These are phyloP conservation scores for Botrytis porri DNA, from an alignment of 2,329 filamentous ascomycete genomes.

Conservation along the genomic window DNA sequence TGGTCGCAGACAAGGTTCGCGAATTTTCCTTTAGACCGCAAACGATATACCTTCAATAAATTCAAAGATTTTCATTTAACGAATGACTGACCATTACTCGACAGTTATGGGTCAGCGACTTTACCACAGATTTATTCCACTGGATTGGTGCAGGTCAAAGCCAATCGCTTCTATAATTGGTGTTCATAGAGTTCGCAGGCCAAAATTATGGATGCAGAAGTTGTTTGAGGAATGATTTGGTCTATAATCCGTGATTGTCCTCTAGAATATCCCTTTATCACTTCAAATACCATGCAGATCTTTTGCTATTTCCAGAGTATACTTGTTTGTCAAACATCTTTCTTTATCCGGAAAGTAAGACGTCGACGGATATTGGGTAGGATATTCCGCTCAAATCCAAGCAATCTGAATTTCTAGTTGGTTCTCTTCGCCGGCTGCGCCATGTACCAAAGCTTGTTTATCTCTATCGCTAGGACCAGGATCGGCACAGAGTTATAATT, in stretches of 20 bases:
- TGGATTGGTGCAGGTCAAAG: not conserved
- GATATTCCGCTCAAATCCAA: no score
- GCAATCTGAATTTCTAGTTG: not conserved
- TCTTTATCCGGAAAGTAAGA: not conserved
- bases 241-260: not conserved
- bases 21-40: no score
- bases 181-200: not conserved
- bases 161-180: not conserved
- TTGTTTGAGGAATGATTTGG: no score
- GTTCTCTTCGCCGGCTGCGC: accelerated
- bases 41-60: no score
- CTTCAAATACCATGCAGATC: not conserved
- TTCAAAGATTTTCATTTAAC: no score
- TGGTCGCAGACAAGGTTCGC: not conserved
- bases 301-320: not conserved
- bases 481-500: no score
- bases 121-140: not conserved
- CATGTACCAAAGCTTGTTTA: no score
- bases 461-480: not conserved
- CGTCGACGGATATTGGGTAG: not conserved
- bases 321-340: not conserved
- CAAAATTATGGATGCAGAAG: no score
- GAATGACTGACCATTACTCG: no score
- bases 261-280: not conserved
- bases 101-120: not conserved